Evolutionary conservation across 2,329 filamentous ascomycete genomes (phyloP).

Genomic region (Capronia coronata): DNA sequence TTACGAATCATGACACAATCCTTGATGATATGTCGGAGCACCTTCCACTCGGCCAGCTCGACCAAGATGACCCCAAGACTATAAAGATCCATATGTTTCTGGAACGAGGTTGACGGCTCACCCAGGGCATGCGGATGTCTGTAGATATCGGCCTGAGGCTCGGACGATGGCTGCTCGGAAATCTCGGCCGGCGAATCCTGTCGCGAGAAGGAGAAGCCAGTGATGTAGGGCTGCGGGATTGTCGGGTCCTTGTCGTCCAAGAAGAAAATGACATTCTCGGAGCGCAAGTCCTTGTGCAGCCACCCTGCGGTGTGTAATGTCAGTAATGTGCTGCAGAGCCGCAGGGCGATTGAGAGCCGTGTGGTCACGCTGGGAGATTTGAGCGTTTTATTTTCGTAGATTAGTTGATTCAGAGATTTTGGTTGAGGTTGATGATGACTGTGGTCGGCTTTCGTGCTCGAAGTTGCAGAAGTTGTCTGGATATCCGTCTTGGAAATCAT

Average conservation of each 20-base stretch:
- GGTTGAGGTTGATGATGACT: not conserved
- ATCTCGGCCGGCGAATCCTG: constrained; percentile 19
- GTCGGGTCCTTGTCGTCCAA: constrained; percentile 31
- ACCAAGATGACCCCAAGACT: constrained; percentile 22
- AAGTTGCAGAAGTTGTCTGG: no score
- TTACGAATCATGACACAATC: constrained; percentile 2
- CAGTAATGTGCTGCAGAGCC: constrained; percentile 27
- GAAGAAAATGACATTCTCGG: constrained; percentile 31
- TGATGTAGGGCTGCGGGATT: constrained; percentile 40
- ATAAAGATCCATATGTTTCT: constrained; percentile 25
- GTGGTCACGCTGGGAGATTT: constrained; percentile 3
- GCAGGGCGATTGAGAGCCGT: constrained; percentile 22
- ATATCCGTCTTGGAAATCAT: no score
- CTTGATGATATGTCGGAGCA: constrained; percentile 5
- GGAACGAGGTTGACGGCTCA: constrained; percentile 10
- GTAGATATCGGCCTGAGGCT: constrained; percentile 16
- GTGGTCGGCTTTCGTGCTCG: not conserved
- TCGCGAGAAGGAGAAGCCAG: constrained; percentile 36
- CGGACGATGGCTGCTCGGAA: constrained; percentile 18
- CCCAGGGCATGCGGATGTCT: constrained; percentile 21
- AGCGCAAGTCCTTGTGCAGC: constrained; percentile 32
- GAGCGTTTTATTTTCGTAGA: constrained; percentile 1
- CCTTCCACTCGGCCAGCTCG: constrained; percentile 23
- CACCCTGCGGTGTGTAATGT: constrained; percentile 32
- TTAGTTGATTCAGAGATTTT: not conserved